Evolutionary conservation across 2,329 filamentous ascomycete species (phyloP).

Genomic region (Chrysoporthe cubensis): DNA sequence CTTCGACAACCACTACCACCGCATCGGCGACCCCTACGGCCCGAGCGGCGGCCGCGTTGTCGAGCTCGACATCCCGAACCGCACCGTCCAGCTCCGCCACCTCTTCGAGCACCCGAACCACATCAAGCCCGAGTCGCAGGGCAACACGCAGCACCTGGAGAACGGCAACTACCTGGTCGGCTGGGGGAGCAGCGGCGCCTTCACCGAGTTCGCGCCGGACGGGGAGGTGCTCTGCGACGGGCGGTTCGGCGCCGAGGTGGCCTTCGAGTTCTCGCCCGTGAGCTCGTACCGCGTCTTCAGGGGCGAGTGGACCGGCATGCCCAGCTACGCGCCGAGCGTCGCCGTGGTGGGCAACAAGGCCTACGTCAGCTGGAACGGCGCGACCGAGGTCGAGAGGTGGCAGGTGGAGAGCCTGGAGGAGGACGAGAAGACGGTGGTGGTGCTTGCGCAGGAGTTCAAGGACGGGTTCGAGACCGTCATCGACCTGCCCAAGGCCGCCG

Average conservation of each 20-base stretch:
- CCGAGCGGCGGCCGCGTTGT: slow-evolving; percentile 32
- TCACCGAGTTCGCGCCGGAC: slow-evolving; percentile 28
- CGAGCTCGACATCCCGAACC: slow-evolving; percentile 34
- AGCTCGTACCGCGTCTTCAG: slow-evolving; percentile 31
- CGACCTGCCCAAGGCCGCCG: slow-evolving; percentile 20
- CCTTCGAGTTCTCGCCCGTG: slow-evolving; percentile 29
- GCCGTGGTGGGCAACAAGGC: slow-evolving; percentile 23
- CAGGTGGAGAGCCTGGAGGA: slow-evolving; percentile 27
- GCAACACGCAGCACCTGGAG: slow-evolving; percentile 56
- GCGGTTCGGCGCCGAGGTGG: slow-evolving; percentile 27
- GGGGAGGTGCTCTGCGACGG: slow-evolving; percentile 31
- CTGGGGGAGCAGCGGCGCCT: slow-evolving; percentile 43
- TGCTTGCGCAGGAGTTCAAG: slow-evolving; percentile 25
- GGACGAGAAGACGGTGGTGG: slow-evolving; percentile 2
- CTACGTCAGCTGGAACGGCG: slow-evolving; percentile 32
- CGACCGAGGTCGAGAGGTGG: slow-evolving; percentile 30
- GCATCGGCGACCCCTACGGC: slow-evolving; percentile 28
- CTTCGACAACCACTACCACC: slow-evolving; percentile 42
- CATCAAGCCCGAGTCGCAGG: slow-evolving; percentile 37
- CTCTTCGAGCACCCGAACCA: slow-evolving; percentile 37
- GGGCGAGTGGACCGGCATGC: slow-evolving; percentile 28
- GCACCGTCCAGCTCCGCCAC: slow-evolving; percentile 36
- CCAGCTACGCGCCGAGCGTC: slow-evolving; percentile 21
- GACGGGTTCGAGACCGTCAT: slow-evolving; percentile 30
- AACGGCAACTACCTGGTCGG: slow-evolving; percentile 59